phyloP scores from a whole-genome alignment of 768 basidiomycete genomes.

The Pleurotus ostreatus region DNA sequence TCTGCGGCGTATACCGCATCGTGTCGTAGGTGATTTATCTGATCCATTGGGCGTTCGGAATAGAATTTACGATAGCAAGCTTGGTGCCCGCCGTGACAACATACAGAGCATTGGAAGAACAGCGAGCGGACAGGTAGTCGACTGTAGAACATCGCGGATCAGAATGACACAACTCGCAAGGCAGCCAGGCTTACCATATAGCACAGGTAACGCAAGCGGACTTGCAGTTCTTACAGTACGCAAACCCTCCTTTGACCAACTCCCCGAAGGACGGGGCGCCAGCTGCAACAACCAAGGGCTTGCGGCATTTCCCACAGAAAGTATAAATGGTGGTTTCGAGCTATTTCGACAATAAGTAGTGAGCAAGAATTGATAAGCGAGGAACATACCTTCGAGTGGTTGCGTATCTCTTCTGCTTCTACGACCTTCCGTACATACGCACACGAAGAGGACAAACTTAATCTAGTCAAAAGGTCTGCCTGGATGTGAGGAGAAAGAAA shows the following conservation, averaged over 20 bases:
- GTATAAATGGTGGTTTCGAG: conserved; percentile 71
- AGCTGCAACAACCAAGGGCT: conserved; percentile 46
- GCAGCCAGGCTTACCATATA: conserved; percentile 57
- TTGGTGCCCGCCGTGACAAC: conserved; percentile 80
- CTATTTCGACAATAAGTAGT: conserved; percentile 28
- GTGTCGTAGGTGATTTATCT: conserved; percentile 21
- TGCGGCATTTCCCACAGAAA: conserved; percentile 65
- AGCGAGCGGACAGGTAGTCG: conserved; percentile 72
- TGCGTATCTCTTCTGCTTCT: conserved; percentile 44
- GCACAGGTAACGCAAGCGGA: conserved; percentile 47
- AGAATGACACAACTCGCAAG: background rate
- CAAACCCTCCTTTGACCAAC: conserved; percentile 37
- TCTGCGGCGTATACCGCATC: conserved; percentile 9
- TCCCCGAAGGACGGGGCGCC: conserved; percentile 23
- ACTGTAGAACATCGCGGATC: conserved; percentile 28
- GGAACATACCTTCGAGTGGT: conserved; percentile 45
- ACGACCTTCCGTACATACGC: conserved; percentile 75
- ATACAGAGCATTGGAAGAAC: conserved; percentile 71
- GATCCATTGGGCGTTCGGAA: conserved; percentile 49
- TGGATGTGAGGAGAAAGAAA: background rate
- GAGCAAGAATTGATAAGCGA: background rate
- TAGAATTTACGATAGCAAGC: conserved; percentile 73
- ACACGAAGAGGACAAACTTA: conserved; percentile 60
- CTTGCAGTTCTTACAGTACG: conserved; percentile 58
- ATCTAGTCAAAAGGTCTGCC: conserved; percentile 61